Percentiles rank a stretch among this genome's conserved stretches.
Evolutionary conservation across 352 stramenopile genomes (phyloP).

Genomic region (Globisporangium emineosum): DNA sequence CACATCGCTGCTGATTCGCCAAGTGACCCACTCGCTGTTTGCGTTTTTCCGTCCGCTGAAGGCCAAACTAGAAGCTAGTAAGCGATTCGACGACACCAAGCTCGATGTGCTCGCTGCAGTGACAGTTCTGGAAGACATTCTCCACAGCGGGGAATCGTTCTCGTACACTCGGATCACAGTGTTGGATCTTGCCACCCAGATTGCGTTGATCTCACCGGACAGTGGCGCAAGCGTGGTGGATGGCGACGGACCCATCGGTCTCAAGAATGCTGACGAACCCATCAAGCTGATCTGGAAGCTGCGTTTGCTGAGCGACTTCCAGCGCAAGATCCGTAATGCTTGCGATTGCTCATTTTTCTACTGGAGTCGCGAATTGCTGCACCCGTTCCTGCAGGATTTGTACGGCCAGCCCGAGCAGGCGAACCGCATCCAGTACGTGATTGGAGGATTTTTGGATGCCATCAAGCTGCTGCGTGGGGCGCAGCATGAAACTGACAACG

Average conservation of each 20-base stretch:
- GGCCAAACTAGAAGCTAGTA: constrained; percentile 78
- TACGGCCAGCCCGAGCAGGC: constrained; percentile 79
- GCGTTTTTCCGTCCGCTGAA: constrained; percentile 82
- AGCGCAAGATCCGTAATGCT: constrained; percentile 76
- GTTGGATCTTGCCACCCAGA: constrained; percentile 75
- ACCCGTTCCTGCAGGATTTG: constrained; percentile 81
- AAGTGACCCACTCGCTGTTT: constrained; percentile 79
- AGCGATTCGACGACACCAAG: constrained; percentile 86
- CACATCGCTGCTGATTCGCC: constrained; percentile 65
- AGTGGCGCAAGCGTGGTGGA: constrained; percentile 27
- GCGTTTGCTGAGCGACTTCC: constrained; percentile 84
- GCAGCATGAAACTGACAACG: constrained; percentile 74
- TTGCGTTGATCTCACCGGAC: constrained; percentile 71
- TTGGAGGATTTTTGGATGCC: constrained; percentile 76
- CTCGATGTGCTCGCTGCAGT: constrained; percentile 81
- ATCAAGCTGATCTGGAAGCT: constrained; percentile 86
- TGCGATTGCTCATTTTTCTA: constrained; percentile 94
- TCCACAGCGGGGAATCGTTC: constrained; percentile 79
- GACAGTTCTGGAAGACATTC: constrained; percentile 82
- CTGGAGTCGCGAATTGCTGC: constrained; percentile 89
- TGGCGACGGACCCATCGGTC: constrained; percentile 36
- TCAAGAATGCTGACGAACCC: constrained; percentile 69
- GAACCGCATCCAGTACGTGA: constrained; percentile 82
- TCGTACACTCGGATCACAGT: constrained; percentile 84
- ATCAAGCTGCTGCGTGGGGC: constrained; percentile 71